Conservation (phyloP, 1,284 basidiomycete species). For the Cronartium ribicola region DNA sequence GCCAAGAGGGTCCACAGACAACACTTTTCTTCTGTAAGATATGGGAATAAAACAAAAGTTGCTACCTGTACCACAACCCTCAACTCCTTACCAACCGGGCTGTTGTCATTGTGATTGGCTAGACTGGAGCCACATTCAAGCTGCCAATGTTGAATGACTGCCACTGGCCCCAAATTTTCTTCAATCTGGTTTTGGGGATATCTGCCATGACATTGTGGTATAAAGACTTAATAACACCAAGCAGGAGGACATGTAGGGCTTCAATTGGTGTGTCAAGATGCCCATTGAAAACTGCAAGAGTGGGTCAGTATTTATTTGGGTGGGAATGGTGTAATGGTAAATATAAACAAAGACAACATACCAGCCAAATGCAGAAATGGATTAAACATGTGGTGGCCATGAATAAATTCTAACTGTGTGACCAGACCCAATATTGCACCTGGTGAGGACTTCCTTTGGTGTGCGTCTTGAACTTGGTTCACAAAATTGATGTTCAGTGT, state of each 20-base stretch:
- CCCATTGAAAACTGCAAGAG: constrained; percentile 7
- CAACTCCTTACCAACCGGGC: too few species aligned
- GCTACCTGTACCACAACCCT: too few species aligned
- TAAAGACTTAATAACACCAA: constrained; percentile 1
- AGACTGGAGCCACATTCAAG: neutral
- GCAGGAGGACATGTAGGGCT: constrained; percentile 1
- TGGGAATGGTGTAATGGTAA: neutral
- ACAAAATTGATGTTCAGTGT: neutral
- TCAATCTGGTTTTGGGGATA: neutral
- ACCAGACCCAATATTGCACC: neutral
- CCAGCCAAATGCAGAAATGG: neutral
- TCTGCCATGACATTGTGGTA: neutral
- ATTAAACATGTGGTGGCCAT: neutral
- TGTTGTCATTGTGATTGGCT: neutral
- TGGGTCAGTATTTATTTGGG: neutral
- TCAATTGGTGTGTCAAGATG: neutral
- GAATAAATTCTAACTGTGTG: neutral
- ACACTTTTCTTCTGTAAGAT: too few species aligned
- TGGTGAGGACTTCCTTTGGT: neutral
- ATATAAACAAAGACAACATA: neutral
- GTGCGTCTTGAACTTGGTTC: neutral
- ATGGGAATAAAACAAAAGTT: too few species aligned
- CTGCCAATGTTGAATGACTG: neutral
- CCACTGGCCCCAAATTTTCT: neutral
- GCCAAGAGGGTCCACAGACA: too few species aligned